Conservation (phyloP, 176 grass and related monocot species). For the Lolium multiflorum region DNA sequence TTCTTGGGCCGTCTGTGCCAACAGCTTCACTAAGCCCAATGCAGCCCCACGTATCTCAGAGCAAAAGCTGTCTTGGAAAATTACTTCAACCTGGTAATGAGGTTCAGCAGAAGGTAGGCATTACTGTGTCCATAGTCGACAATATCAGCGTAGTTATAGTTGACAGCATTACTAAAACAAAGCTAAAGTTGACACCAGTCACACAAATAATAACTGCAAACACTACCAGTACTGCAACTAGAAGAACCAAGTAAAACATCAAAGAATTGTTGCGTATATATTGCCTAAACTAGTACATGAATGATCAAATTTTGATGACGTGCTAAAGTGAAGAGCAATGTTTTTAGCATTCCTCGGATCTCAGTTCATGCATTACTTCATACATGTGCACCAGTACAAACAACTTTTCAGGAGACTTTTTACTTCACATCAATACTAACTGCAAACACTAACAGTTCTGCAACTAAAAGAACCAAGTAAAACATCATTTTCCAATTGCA, state of each 20-base stretch:
- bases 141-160: conserved; percentile 25
- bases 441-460: not conserved
- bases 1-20: conserved; percentile 83
- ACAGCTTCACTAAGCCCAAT: conserved; percentile 68
- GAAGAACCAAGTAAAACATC: conserved; percentile 31
- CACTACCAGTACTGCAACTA: conserved; percentile 4
- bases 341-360: too few relatives aligned
- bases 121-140: not conserved
- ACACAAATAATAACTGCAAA: conserved; percentile 16
- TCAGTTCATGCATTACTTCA: too few relatives aligned
- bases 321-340: too few relatives aligned
- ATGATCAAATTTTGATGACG: too few relatives aligned
- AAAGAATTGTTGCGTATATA: not conserved
- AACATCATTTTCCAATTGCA: conserved; percentile 15
- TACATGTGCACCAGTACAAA: too few relatives aligned
- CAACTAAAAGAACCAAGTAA: conserved; percentile 31
- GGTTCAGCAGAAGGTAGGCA: conserved; percentile 33
- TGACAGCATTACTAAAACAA: conserved; percentile 5
- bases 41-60: conserved; percentile 70
- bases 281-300: too few relatives aligned
- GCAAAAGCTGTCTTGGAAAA: conserved; percentile 80
- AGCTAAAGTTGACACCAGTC: not conserved
- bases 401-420: too few relatives aligned
- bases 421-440: not conserved
- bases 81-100: conserved; percentile 60